phyloP scores from a whole-genome alignment of 768 basidiomycete genomes.

The Calocera cornea region DNA sequence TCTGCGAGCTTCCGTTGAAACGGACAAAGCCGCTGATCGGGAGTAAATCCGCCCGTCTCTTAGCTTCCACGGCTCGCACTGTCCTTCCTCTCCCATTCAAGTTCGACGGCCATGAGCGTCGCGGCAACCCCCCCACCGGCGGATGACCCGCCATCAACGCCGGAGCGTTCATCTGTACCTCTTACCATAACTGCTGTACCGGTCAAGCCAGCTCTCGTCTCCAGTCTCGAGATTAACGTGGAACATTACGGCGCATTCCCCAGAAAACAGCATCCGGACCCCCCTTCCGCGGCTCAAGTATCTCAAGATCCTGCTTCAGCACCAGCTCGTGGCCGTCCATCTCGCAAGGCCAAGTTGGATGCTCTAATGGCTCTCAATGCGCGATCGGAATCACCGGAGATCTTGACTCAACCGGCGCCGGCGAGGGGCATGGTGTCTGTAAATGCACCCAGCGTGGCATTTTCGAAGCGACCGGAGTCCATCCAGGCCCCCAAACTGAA shows the following conservation, averaged over 20 bases:
- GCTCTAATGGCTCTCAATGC: slow-evolving; percentile 65
- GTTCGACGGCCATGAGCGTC: neutral
- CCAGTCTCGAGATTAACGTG: slow-evolving; percentile 1
- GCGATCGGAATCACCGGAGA: slow-evolving; percentile 45
- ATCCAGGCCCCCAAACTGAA: slow-evolving; percentile 6
- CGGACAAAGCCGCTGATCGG: slow-evolving; percentile 5
- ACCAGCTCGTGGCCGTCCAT: slow-evolving; percentile 41
- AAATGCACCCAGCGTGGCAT: slow-evolving; percentile 7
- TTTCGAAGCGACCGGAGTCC: slow-evolving; percentile 1
- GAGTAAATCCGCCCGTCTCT: neutral
- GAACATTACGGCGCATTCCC: slow-evolving; percentile 5
- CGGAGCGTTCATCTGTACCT: neutral
- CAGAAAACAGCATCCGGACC: slow-evolving; percentile 2
- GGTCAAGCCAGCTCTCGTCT: neutral
- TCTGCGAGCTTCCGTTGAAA: neutral
- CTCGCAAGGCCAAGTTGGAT: slow-evolving; percentile 83
- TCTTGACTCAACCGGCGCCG: slow-evolving; percentile 39
- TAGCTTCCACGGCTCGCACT: slow-evolving; percentile 5
- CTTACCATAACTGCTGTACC: neutral
- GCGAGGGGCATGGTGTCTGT: slow-evolving; percentile 23
- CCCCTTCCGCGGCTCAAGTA: slow-evolving; percentile 1
- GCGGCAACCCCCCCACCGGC: neutral
- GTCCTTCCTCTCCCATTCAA: neutral
- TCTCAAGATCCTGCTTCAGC: neutral
- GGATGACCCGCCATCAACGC: neutral